Evolutionary conservation across 2,329 filamentous ascomycete genomes (phyloP).

Genomic region (Alternaria sp.): DNA sequence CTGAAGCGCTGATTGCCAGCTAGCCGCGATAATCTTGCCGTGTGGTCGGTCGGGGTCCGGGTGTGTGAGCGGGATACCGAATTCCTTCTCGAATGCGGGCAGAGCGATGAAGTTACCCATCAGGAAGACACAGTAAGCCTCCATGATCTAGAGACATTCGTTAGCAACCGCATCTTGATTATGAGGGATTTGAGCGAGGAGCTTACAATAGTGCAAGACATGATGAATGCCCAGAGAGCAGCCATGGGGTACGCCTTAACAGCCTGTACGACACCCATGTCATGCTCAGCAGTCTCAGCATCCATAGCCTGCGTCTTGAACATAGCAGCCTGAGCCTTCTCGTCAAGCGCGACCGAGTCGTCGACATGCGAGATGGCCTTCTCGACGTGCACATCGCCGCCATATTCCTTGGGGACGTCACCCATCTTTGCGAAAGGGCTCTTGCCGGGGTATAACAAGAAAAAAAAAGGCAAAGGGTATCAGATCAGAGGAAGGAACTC

Average conservation of each 20-base stretch:
- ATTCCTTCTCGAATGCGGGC: conserved; percentile 53
- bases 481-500: conserved; percentile 2
- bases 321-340: conserved; percentile 49
- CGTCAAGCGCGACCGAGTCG: conserved; percentile 31
- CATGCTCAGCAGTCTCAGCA: conserved; percentile 62
- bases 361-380: conserved; percentile 31
- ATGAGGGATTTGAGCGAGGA: conserved; percentile 3
- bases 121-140: conserved; percentile 68
- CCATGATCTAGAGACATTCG: conserved; percentile 61
- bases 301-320: conserved; percentile 63
- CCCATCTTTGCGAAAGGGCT: conserved; percentile 30
- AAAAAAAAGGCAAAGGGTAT: conserved; percentile 14
- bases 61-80: conserved; percentile 48
- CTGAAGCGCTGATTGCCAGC: conserved; percentile 66
- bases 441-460: conserved; percentile 8
- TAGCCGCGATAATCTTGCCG: conserved; percentile 53
- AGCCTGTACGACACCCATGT: conserved; percentile 58
- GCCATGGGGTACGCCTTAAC: conserved; percentile 61
- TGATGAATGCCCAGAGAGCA: conserved; percentile 61
- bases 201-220: conserved; percentile 62
- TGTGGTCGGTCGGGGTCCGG: background rate
- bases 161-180: conserved; percentile 14
- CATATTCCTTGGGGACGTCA: conserved; percentile 24
- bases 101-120: conserved; percentile 65
- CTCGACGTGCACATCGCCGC: conserved; percentile 21